Evolutionary conservation across 1,284 basidiomycete species (phyloP).

Genomic region (Afroboletus lepidellus): DNA sequence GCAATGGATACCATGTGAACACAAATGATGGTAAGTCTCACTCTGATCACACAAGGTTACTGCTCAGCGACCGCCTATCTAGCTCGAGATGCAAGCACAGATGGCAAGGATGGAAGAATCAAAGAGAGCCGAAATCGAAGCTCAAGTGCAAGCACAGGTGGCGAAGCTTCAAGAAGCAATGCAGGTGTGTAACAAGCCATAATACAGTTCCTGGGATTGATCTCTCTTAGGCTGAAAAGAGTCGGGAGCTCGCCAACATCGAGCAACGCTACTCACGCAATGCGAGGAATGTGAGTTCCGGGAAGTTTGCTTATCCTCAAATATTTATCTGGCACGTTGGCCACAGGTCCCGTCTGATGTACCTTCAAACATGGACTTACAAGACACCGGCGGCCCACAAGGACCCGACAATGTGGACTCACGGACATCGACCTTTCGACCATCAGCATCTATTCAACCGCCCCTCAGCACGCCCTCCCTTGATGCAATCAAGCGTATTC

Average conservation of each 20-base stretch:
- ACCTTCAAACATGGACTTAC: too few relatives aligned
- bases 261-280: not conserved
- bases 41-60: not conserved
- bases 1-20: too few relatives aligned
- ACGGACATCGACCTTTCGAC: not conserved
- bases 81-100: not conserved
- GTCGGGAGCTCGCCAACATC: too few relatives aligned
- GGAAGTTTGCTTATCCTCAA: not conserved
- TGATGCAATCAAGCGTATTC: not conserved
- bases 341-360: not conserved
- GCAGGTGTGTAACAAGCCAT: too few relatives aligned
- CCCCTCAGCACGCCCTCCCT: not conserved
- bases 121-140: not conserved
- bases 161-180: not conserved
- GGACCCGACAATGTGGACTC: not conserved
- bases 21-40: not conserved
- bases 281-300: not conserved
- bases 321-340: not conserved
- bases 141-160: not conserved
- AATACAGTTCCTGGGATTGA: too few relatives aligned
- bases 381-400: not conserved
- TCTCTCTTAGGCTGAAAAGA: too few relatives aligned
- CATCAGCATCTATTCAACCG: too few relatives aligned
- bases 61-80: not conserved
- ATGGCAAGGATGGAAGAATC: not conserved